A percentile compares a stretch with the other conserved stretches of the same genome.
Conservation (phyloP, 306 rosid species). For the Cicer judaicum region DNA sequence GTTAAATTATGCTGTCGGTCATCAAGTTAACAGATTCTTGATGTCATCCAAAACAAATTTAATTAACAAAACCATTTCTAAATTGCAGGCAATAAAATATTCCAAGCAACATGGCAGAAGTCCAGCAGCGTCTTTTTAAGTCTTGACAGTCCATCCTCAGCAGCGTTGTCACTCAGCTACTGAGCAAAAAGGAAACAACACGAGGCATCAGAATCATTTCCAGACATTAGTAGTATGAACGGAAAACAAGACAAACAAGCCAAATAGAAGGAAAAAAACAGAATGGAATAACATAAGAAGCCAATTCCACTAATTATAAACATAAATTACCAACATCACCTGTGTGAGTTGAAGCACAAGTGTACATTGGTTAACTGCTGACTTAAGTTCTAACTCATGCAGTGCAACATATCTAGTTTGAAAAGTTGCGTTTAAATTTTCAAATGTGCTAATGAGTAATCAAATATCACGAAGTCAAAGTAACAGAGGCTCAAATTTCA, state of each 20-base stretch:
- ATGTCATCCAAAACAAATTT: constrained; percentile 50
- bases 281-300: constrained; percentile 13
- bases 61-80: constrained; percentile 52
- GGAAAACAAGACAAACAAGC: not conserved
- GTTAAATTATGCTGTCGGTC: constrained; percentile 48
- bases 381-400: constrained; percentile 14
- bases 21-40: constrained; percentile 47
- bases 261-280: not conserved
- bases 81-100: constrained; percentile 51
- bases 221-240: not conserved
- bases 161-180: constrained; percentile 58
- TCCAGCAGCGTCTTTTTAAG: constrained; percentile 37
- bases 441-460: constrained; percentile 11
- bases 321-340: not conserved
- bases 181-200: constrained; percentile 29
- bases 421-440: constrained; percentile 18
- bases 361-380: constrained; percentile 2
- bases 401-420: constrained; percentile 2
- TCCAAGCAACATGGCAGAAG: constrained; percentile 47
- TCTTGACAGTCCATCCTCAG: constrained; percentile 31
- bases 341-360: constrained; percentile 8
- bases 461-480: constrained; percentile 9
- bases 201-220: constrained; percentile 39
- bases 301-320: constrained; percentile 8
- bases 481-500: constrained; percentile 15